Conservation (phyloP, 108 stramenopile species). For the Cyclotella cryptica region DNA sequence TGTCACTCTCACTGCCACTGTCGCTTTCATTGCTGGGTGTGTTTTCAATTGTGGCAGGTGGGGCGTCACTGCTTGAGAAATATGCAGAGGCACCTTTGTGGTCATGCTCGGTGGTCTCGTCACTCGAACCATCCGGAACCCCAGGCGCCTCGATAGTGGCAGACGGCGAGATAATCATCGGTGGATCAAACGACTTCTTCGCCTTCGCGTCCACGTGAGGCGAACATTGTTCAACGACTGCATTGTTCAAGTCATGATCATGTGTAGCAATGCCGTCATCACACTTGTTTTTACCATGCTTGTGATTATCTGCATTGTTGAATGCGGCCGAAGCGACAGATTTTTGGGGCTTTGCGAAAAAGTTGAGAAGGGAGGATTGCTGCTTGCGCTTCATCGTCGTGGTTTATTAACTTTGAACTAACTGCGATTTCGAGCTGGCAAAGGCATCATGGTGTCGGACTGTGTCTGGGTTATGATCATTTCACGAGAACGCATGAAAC, state of each 20-base stretch:
- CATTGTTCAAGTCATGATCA: neutral
- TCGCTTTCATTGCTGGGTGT: neutral
- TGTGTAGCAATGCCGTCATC: neutral
- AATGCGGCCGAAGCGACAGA: neutral
- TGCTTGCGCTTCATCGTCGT: constrained; percentile 18
- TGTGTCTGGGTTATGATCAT: too few relatives aligned
- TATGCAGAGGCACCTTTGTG: neutral
- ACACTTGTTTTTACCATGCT: neutral
- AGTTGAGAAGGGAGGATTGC: constrained; percentile 35
- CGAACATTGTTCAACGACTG: neutral
- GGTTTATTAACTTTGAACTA: neutral
- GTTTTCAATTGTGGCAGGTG: neutral
- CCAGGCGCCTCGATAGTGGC: neutral
- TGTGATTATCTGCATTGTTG: neutral
- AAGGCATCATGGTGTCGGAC: too few relatives aligned
- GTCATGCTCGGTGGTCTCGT: neutral
- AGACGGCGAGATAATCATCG: neutral
- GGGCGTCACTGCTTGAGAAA: neutral
- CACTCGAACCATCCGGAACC: neutral
- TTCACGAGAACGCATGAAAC: too few relatives aligned
- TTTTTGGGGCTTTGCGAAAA: constrained; percentile 31
- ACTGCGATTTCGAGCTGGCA: neutral
- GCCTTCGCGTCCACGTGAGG: neutral
- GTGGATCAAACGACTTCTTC: neutral
- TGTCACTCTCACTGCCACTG: constrained; percentile 6